Evolutionary conservation across 164 flowering plant genomes (phyloP).

Genomic region (Cinnamomum micranthum): DNA sequence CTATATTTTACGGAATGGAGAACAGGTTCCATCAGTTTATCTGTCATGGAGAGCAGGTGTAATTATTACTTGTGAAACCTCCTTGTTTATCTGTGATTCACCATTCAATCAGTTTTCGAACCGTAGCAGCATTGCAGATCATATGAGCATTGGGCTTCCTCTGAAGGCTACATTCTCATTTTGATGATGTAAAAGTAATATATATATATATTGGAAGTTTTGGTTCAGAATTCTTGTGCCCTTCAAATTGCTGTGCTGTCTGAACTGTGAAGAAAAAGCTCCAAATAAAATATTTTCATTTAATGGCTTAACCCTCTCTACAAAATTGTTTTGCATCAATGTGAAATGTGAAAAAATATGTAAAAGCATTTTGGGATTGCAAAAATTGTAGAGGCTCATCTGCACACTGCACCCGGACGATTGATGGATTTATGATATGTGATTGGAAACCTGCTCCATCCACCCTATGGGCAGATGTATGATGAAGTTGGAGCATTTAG

Average conservation of each 20-base stretch:
- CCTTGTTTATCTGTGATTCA: conserved; percentile 9
- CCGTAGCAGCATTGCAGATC: neutral
- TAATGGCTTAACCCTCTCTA: too few relatives aligned
- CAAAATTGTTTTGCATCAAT: too few relatives aligned
- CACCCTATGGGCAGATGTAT: too few relatives aligned
- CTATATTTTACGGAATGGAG: conserved; percentile 5
- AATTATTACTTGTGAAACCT: conserved; percentile 9
- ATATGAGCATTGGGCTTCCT: neutral
- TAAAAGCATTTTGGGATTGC: too few relatives aligned
- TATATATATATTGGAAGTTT: conserved; percentile 26
- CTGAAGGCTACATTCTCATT: too few relatives aligned
- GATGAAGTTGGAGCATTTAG: too few relatives aligned
- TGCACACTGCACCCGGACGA: too few relatives aligned
- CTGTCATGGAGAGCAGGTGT: conserved; percentile 29
- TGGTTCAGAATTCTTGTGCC: conserved; percentile 15
- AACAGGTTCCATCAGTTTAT: conserved; percentile 22
- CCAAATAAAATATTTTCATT: neutral
- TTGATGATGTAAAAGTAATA: conserved; percentile 11
- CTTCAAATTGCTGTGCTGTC: conserved; percentile 2
- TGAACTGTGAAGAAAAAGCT: neutral
- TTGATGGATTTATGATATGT: too few relatives aligned
- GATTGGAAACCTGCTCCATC: too few relatives aligned
- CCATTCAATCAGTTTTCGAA: neutral
- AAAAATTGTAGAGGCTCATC: too few relatives aligned
- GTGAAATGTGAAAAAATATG: too few relatives aligned